Percentiles rank a stretch among this genome's conserved stretches.
These are phyloP conservation scores for Trichoderma parareesei DNA, from an alignment of 495 filamentous ascomycete species.

Conservation along the genomic window DNA sequence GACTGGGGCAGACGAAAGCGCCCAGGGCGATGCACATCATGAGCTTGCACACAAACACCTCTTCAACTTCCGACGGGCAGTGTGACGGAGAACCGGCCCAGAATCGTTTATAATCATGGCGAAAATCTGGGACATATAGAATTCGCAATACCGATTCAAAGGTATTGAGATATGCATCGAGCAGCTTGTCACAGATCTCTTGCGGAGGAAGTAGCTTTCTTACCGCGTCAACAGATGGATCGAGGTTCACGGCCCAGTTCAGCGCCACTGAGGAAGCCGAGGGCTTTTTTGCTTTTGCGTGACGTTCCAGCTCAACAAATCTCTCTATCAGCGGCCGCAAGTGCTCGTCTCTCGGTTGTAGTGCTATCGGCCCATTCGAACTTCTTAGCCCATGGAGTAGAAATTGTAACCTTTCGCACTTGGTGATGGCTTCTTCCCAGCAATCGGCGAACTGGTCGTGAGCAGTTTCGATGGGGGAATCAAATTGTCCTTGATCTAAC, in stretches of 20 bases:
- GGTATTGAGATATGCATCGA: conserved; percentile 27
- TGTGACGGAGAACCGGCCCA: conserved; percentile 15
- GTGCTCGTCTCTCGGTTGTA: conserved; percentile 33
- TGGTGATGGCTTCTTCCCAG: neutral
- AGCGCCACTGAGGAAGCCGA: conserved; percentile 13
- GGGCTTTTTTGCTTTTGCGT: conserved; percentile 27
- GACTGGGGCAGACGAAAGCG: conserved; percentile 29
- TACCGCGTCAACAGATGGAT: conserved; percentile 3
- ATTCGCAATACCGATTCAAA: conserved; percentile 34
- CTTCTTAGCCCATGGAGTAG: neutral
- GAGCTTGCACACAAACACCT: conserved; percentile 36
- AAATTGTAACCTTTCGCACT: neutral
- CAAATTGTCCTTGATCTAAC: neutral
- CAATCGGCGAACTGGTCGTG: neutral
- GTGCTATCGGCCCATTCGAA: conserved; percentile 19
- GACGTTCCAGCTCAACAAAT: conserved; percentile 25
- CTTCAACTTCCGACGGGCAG: conserved; percentile 7
- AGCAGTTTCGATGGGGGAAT: neutral
- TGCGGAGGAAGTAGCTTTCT: conserved; percentile 30
- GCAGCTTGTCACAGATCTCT: conserved; percentile 27
- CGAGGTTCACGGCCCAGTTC: neutral
- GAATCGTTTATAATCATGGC: conserved; percentile 23
- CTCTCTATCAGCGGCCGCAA: conserved; percentile 34
- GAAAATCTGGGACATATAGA: conserved; percentile 28
- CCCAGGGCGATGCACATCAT: conserved; percentile 42